Conservation (phyloP, 2,329 filamentous ascomycete species). For the Arthrobotrys pseudoclavata region DNA sequence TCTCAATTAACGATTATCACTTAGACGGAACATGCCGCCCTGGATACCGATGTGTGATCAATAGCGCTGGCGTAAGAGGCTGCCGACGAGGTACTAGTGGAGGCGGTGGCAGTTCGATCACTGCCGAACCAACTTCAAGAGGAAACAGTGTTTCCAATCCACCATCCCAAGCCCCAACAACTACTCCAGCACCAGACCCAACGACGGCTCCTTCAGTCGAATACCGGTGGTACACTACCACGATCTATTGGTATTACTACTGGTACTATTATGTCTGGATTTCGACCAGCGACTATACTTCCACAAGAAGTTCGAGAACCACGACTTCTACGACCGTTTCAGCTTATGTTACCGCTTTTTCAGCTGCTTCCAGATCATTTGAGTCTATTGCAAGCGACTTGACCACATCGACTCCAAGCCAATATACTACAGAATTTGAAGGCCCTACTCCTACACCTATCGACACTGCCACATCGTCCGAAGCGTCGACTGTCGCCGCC, state of each 20-base stretch:
- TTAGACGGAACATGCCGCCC: slow-evolving; percentile 54
- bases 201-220: slow-evolving; percentile 7
- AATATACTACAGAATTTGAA: slow-evolving; percentile 38
- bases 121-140: slow-evolving; percentile 34
- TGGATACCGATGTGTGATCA: slow-evolving; percentile 56
- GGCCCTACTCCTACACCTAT: slow-evolving; percentile 39
- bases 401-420: slow-evolving; percentile 41
- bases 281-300: slow-evolving; percentile 39
- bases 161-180: slow-evolving; percentile 15
- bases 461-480: neutral
- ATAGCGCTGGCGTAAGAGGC: slow-evolving; percentile 50
- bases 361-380: slow-evolving; percentile 36
- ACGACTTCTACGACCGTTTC: slow-evolving; percentile 39
- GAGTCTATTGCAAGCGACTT: slow-evolving; percentile 20
- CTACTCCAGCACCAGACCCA: slow-evolving; percentile 14
- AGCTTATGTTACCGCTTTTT: slow-evolving; percentile 29
- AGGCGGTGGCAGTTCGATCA: slow-evolving; percentile 48
- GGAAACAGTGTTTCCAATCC: slow-evolving; percentile 22
- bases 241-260: slow-evolving; percentile 57
- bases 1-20: slow-evolving; percentile 1
- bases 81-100: slow-evolving; percentile 40
- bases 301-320: slow-evolving; percentile 41
- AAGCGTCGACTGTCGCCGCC: neutral
- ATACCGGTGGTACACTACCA: slow-evolving; percentile 53
- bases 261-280: slow-evolving; percentile 58